Evolutionary conservation across 495 filamentous ascomycete genomes (phyloP), one percentile per base, ranked within the genome.

Genomic region (Cladorrhinum samala): DNA sequence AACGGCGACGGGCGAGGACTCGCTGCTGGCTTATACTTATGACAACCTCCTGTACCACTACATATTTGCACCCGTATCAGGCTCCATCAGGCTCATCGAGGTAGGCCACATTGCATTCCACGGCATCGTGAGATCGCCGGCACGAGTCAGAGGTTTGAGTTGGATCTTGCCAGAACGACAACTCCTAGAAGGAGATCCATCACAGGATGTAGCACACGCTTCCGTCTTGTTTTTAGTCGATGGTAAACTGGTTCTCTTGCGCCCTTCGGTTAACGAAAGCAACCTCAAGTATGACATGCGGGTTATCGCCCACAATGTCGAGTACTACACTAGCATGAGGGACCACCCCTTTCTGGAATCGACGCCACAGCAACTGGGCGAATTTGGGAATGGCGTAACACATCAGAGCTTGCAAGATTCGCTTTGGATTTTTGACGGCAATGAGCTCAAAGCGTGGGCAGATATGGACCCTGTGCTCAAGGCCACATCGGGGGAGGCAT

Each of bases 201-300:
- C 93, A 6, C 89, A 95, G 61, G 94, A 99, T 69, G 94, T 97
- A 2, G 86, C 87, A n/a, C 83, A 88, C 44, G 94, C 94, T 16
- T 93, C 88, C 2, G 90, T 99, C 43, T 69, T 99, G 27, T 95
- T 99, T 54, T 75, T 97, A 24, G 91, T 97, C 6, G 94, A 97
- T 65, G 94, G 90, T 16, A 99, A 97, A 59, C 77, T 99, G 17
- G 94, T 97, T 17, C 75, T 97, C 14, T 75, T 99, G 23, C 89
- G 95, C 55, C 93, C 94, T 3, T 89, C 87, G 2, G 75, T 84
- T 6, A 85, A 81, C 40, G 80, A 81, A 17, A 87, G 87, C 1
- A 86, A 85, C 54, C 72, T 95, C 38, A 96, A 95, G 73, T 99
- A 97, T 63, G 93, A 99, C 61, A 97, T 99, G 94, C 86, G 90